A percentile compares a stretch with the other conserved stretches of the same genome.
These are phyloP conservation scores for Noccaea bulbosa DNA, from an alignment of 345 rosid genomes.

Conservation along the genomic window DNA sequence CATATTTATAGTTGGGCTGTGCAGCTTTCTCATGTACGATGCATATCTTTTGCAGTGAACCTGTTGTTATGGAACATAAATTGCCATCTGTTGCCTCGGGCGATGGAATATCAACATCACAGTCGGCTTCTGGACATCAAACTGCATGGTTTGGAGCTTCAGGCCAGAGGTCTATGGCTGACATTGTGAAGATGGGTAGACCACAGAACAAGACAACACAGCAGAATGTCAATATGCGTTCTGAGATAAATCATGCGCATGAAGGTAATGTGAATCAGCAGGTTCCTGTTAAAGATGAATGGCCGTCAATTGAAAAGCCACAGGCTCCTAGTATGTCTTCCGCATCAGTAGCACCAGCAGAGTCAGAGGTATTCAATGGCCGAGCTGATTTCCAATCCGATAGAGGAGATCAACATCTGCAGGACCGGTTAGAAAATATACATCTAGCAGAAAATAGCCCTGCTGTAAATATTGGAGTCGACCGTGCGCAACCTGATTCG, in stretches of 20 bases:
- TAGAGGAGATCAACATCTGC: conserved; percentile 55
- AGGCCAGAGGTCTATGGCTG: conserved; percentile 95
- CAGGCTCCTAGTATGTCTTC: conserved; percentile 51
- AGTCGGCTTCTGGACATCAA: conserved; percentile 65
- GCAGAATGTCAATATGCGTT: conserved; percentile 27
- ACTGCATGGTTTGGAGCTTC: conserved; percentile 78
- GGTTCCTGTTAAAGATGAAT: conserved; percentile 59
- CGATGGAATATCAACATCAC: conserved; percentile 59
- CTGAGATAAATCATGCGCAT: conserved; percentile 51
- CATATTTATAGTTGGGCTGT: conserved; percentile 16
- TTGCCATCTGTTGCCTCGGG: conserved; percentile 42
- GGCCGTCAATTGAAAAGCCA: conserved; percentile 70
- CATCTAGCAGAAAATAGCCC: conserved; percentile 59
- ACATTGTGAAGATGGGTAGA: conserved; percentile 96
- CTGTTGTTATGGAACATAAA: conserved; percentile 53
- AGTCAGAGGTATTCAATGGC: conserved; percentile 55
- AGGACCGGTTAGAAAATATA: conserved; percentile 58
- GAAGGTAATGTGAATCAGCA: conserved; percentile 51
- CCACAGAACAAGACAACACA: conserved; percentile 59
- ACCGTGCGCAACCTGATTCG: conserved; percentile 57
- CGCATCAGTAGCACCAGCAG: conserved; percentile 54
- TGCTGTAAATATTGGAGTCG: conserved; percentile 47
- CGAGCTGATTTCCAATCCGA: conserved; percentile 59
- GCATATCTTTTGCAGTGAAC: conserved; percentile 61
- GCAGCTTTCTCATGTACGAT: conserved; percentile 40